These are phyloP conservation scores for Globomyces sp. DNA, from an alignment of 371 early-diverging fungal genomes.

Conservation along the genomic window DNA sequence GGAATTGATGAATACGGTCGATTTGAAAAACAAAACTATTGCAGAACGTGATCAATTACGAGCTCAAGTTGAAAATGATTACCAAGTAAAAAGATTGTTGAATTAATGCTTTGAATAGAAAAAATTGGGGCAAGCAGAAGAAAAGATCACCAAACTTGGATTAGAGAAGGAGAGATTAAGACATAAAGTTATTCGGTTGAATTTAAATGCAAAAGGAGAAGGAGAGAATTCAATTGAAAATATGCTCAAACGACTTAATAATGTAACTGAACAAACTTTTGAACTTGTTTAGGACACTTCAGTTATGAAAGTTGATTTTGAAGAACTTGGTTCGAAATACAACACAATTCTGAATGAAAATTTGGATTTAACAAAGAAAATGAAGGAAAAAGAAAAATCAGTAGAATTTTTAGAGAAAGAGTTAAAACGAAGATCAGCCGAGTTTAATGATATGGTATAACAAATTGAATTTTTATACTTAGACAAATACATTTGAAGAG, in stretches of 20 bases:
- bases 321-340: slow-evolving; percentile 43
- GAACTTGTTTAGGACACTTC: slow-evolving; percentile 38
- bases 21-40: slow-evolving; percentile 47
- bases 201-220: slow-evolving; percentile 54
- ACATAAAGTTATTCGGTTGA: slow-evolving; percentile 57
- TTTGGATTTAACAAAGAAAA: slow-evolving; percentile 35
- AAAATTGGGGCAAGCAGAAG: slow-evolving; percentile 37
- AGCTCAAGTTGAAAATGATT: slow-evolving; percentile 40
- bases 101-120: slow-evolving; percentile 12
- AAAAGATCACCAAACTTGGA: slow-evolving; percentile 33
- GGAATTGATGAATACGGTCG: slow-evolving; percentile 47
- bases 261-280: slow-evolving; percentile 25
- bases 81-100: slow-evolving; percentile 18
- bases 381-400: slow-evolving; percentile 50
- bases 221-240: slow-evolving; percentile 56
- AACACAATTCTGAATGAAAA: slow-evolving; percentile 38
- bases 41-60: slow-evolving; percentile 46
- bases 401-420: slow-evolving; percentile 51
- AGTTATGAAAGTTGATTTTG: slow-evolving; percentile 43
- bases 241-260: slow-evolving; percentile 53
- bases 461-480: neutral
- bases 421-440: slow-evolving; percentile 44
- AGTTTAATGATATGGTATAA: slow-evolving; percentile 46
- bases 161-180: slow-evolving; percentile 58
- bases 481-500: slow-evolving; percentile 59